Evolutionary conservation across 1,284 basidiomycete species (phyloP), one percentile per base, ranked within the genome.

Genomic region (Puccinia coronata): DNA sequence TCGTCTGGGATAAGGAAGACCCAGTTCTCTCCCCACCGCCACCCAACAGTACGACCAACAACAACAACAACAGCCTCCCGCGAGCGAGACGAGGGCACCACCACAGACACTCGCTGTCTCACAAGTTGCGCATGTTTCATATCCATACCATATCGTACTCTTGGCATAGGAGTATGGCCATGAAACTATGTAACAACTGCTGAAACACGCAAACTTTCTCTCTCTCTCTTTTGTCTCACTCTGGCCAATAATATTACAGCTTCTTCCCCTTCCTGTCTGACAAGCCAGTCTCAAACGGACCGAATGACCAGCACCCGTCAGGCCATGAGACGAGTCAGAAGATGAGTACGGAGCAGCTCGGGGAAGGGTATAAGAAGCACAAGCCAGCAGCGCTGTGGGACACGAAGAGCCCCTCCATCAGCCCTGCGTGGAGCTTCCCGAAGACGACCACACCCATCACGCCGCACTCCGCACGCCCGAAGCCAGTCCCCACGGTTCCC

Each of bases 51-150:
- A n/a, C n/a, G n/a, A n/a, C n/a, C n/a, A n/a, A n/a, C n/a, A n/a
- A n/a, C n/a, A n/a, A n/a, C n/a, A n/a, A n/a, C n/a, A n/a, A n/a
- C n/a, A n/a, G n/a, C n/a, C 16, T 20, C 34, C 3, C 31, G 34
- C 47, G 80, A 53, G 41, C 79, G 11, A 79, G 83, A 1, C 31
- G 84, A 16, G 85, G 84, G 0, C 83, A 85, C 57, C 84, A 84
- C 51, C 95, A 97, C 85, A 93, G 94, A 85, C 95, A 96, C 86
- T 97, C 94, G 0, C 87, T 96, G 34, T 96, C 94, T 0, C 95
- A 96, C 86, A 95, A 93, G 82, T 83, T 55, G 31, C 74, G 41
- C 20, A n/a, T 16, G 4, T 18, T 71, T 12, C 25, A 71, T 23
- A 3, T 43, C 20, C 57, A 47, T 11, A 55, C 16, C 20, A 49